phyloP scores from a whole-genome alignment of 139 green algal genomes.

The Closterium sp. region DNA sequence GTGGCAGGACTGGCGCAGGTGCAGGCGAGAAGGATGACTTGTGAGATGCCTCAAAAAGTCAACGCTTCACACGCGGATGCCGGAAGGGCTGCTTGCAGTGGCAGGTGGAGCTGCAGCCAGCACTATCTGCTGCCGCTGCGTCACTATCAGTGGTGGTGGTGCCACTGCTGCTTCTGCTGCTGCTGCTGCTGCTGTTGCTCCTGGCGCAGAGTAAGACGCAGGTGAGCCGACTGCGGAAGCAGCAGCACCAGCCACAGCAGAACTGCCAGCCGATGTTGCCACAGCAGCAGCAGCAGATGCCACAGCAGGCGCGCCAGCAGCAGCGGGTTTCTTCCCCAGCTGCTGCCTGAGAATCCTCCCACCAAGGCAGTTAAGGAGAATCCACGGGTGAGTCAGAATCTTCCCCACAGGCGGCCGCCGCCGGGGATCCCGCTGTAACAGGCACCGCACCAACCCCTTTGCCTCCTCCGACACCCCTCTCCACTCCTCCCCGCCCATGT shows the following conservation, averaged over 20 bases:
- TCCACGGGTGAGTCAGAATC: conserved; percentile 18
- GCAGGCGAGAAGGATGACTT: too few species aligned
- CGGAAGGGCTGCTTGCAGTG: not conserved
- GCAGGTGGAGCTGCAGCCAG: not conserved
- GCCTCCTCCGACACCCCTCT: conserved; percentile 29
- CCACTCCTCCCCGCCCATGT: conserved; percentile 13
- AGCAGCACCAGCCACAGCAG: not conserved
- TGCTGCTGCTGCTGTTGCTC: not conserved
- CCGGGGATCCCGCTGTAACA: conserved; percentile 31
- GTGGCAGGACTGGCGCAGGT: too few species aligned
- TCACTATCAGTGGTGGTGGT: not conserved
- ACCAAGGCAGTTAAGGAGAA: not conserved
- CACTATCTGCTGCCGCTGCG: not conserved
- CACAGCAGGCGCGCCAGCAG: not conserved
- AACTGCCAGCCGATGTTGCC: not conserved
- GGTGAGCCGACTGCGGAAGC: not conserved
- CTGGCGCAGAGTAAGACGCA: not conserved
- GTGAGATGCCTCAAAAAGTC: not conserved
- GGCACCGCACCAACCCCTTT: conserved; percentile 32
- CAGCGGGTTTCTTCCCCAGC: not conserved
- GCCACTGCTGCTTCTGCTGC: too few species aligned
- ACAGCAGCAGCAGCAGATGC: not conserved
- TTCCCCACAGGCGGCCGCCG: conserved; percentile 31
- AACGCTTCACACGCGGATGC: not conserved
- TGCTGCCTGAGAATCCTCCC: not conserved